A percentile compares a stretch with the other conserved stretches of the same genome.
Conservation (phyloP, 2,329 filamentous ascomycete genomes). For the Verticillium longisporum region DNA sequence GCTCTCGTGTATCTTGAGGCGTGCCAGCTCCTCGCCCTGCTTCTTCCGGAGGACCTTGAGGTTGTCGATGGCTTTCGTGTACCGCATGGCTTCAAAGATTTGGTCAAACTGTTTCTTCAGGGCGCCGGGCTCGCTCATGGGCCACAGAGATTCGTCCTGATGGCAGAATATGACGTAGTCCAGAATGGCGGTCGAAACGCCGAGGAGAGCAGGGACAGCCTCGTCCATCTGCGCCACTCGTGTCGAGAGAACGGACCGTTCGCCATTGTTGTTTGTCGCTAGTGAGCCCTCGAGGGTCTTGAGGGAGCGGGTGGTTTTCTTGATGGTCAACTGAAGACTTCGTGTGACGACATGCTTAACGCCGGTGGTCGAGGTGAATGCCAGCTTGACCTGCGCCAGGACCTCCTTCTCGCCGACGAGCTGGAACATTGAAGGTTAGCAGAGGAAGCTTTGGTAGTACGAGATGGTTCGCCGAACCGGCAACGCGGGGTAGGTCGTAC, state of each 20-base stretch:
- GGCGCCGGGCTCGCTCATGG: constrained; percentile 77
- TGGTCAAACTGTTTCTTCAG: constrained; percentile 95
- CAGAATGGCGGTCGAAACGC: constrained; percentile 82
- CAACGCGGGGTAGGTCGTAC: constrained; percentile 29
- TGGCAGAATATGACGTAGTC: constrained; percentile 98
- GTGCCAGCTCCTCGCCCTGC: constrained; percentile 67
- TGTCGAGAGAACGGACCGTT: constrained; percentile 71
- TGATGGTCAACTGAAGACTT: constrained; percentile 78
- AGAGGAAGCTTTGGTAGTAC: background rate
- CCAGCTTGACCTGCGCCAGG: constrained; percentile 83
- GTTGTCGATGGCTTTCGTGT: constrained; percentile 95
- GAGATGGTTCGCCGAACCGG: background rate
- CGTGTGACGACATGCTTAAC: constrained; percentile 77
- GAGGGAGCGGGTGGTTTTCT: constrained; percentile 67
- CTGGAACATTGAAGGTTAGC: constrained; percentile 23
- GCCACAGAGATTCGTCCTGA: constrained; percentile 96
- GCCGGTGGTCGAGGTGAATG: constrained; percentile 73
- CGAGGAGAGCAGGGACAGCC: constrained; percentile 77
- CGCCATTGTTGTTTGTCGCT: constrained; percentile 69
- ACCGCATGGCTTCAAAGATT: constrained; percentile 95
- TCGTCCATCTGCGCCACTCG: constrained; percentile 75
- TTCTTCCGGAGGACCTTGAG: constrained; percentile 82
- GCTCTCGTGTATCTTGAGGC: constrained; percentile 67
- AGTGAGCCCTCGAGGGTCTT: constrained; percentile 83
- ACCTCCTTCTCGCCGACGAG: constrained; percentile 83